Percentiles rank a stretch among this genome's conserved stretches.
Evolutionary conservation across 495 filamentous ascomycete species (phyloP).

Genomic region (Chlorociboria aeruginascens): DNA sequence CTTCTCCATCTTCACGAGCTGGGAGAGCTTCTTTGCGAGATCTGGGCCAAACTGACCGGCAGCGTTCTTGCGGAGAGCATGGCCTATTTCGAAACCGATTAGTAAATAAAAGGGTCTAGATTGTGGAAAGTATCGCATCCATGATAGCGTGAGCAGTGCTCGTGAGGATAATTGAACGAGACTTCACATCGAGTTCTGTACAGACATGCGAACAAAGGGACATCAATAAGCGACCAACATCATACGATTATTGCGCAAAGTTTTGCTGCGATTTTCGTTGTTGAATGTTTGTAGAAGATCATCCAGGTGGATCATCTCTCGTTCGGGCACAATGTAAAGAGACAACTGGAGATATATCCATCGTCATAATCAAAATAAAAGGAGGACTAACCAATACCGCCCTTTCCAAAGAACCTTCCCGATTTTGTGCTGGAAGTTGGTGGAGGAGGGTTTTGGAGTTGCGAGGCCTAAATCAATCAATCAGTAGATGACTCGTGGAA

Average conservation of each 20-base stretch:
- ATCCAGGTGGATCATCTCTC: not conserved
- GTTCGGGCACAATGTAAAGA: not conserved
- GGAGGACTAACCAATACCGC: conserved; percentile 55
- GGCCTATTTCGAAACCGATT: conserved; percentile 42
- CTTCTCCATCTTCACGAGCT: conserved; percentile 99
- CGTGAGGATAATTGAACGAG: too few relatives aligned
- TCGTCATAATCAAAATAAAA: conserved; percentile 11
- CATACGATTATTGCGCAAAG: not conserved
- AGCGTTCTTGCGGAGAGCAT: conserved; percentile 82
- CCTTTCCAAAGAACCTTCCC: conserved; percentile 73
- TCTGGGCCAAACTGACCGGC: conserved; percentile 95
- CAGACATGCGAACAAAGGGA: not conserved
- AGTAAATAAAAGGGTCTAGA: not conserved
- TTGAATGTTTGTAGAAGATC: too few relatives aligned
- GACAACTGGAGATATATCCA: not conserved
- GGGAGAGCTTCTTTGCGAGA: conserved; percentile 89
- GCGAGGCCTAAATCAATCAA: conserved; percentile 41
- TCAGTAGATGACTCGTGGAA: not conserved
- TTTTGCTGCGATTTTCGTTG: not conserved
- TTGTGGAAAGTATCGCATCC: not conserved
- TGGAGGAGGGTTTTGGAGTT: conserved; percentile 85
- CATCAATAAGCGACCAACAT: conserved; percentile 1
- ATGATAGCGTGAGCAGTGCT: too few relatives aligned
- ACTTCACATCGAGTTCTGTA: not conserved
- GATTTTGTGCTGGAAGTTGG: conserved; percentile 85